Base-by-base conservation (phyloP, 805 yeast species). In the Wickerhamiella sergipiensis region DNA sequence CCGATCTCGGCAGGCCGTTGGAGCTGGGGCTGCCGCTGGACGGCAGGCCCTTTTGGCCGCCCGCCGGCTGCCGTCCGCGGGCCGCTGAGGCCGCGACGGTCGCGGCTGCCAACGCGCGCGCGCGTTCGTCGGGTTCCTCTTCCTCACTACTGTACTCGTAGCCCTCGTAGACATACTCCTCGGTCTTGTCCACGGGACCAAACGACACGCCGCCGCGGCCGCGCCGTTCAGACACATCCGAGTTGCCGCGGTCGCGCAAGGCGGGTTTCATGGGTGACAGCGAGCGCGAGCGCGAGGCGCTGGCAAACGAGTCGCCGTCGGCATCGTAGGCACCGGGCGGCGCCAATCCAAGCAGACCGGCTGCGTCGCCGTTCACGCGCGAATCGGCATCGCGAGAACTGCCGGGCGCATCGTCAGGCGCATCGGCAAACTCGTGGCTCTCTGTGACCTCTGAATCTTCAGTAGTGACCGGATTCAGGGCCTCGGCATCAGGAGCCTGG, bases 201-300 rank as follows among this genome's bases (percentile, higher is more conserved):
- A 49, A 49, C 19, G 47, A 44, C 19, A 49, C 51, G 23, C 43
- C 38, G 24, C 36, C 31, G 39, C 23, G n/a, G 9, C 5, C 29
- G 45, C 43, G 51, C 10, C 24, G 22, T 12, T 23, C 38, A 3
- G 42, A 42, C 17, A 39, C 48, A 7, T 24, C 43, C 13, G 40
- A 31, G 38, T 44, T 22, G 31, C 36, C 24, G 17, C 49, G 21
- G 9, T 57, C 60, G 36, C 61, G 59, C 47, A 65, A 51, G 6
- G 69, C 68, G 1, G 69, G 61, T 26, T 64, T 61, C 43, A 61
- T 61, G 18, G 69, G 69, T 22, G 67, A 62, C 22, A 51, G 52
- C 10, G 63, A 57, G 8, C 66, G 40, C 48, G 23, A 22, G 4
- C 46, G 15, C 24, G 48, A 42, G n/a, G 48, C 18, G 31, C 44